Evolutionary conservation across 768 basidiomycete genomes (phyloP), one percentile per base, ranked within the genome.

Genomic region (Cubamyces lactineus): DNA sequence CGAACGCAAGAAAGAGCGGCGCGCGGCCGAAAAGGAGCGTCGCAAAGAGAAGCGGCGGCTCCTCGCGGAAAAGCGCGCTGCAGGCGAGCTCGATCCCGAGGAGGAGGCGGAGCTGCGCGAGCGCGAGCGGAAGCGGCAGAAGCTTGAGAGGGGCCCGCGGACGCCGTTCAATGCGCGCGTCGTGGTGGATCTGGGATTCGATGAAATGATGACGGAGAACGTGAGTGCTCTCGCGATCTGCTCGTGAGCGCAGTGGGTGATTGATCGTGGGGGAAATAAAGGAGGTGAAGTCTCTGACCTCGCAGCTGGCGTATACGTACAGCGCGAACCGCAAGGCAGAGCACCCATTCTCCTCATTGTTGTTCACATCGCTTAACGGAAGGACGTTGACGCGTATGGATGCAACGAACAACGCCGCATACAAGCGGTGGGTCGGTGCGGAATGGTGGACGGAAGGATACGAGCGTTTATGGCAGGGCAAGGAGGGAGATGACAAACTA

Each of bases 301-400:
- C 92, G 26, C 97, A 99, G 75, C 78, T 98, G 51, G 88, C 87
- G n/a, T 97, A 91, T 72, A 87, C 90, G 21, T 97, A 98, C 75
- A 91, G 92, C 69, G 82, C 86, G 53, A 97, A 98, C 75, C 87
- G 93, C 61, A 80, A 81, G 56, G 84, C 94, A 5, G 71, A 80
- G 5, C 80, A 75, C 59, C 89, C 93, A 0, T 92, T 98, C 72
- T 71, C 76, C n/a, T 78, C 79, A 7, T 74, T 98, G 40, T 71
- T 95, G 28, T 92, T 88, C 75, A 91, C 94, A 3, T 91, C 91
- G 16, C 82, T 98, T 63, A 81, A 87, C 72, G 91, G 91, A 12
- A 80, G 84, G 57, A 88, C 89, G 7, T 78, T 80, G 51, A 74
- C 81, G 60, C 84, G 88, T 30, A 81, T 93, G 53, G 87, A 93